Evolutionary conservation across 2,329 filamentous ascomycete genomes (phyloP).

Genomic region (Penicillium sumatraense): DNA sequence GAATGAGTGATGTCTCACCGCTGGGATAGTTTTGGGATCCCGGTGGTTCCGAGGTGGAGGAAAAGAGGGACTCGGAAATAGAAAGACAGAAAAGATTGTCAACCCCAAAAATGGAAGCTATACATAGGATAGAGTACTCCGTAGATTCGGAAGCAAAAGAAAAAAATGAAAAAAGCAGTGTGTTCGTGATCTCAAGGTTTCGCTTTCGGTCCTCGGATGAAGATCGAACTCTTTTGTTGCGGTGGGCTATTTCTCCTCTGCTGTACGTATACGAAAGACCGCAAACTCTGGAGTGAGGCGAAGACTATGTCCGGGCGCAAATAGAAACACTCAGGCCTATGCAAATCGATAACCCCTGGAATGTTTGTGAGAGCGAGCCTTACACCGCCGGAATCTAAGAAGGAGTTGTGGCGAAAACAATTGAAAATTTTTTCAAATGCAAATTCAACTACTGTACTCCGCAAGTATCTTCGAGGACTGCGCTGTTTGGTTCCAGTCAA

Average conservation of each 20-base stretch:
- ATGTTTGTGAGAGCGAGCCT: neutral
- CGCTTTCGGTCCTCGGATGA: constrained; percentile 2
- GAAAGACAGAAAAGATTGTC: neutral
- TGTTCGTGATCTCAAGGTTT: constrained; percentile 3
- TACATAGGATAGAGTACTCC: neutral
- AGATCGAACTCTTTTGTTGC: constrained; percentile 6
- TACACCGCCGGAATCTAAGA: constrained; percentile 7
- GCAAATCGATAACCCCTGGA: constrained; percentile 1
- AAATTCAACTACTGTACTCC: no score
- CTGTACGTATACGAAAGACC: neutral
- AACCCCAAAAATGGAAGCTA: neutral
- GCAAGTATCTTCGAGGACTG: neutral
- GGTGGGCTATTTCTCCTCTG: no score
- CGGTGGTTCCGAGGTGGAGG: neutral
- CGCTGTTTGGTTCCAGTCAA: neutral
- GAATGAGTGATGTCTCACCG: constrained; percentile 5
- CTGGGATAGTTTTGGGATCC: neutral
- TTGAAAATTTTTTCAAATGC: neutral
- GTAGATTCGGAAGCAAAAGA: neutral
- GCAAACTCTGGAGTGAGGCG: neutral
- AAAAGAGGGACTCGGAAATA: neutral
- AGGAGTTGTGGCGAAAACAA: neutral
- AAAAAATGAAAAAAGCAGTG: constrained; percentile 5
- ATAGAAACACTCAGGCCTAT: neutral
- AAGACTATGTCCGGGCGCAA: neutral